Evolutionary conservation across 108 stramenopile genomes (phyloP).

Genomic region (Schizochytrium sp.): DNA sequence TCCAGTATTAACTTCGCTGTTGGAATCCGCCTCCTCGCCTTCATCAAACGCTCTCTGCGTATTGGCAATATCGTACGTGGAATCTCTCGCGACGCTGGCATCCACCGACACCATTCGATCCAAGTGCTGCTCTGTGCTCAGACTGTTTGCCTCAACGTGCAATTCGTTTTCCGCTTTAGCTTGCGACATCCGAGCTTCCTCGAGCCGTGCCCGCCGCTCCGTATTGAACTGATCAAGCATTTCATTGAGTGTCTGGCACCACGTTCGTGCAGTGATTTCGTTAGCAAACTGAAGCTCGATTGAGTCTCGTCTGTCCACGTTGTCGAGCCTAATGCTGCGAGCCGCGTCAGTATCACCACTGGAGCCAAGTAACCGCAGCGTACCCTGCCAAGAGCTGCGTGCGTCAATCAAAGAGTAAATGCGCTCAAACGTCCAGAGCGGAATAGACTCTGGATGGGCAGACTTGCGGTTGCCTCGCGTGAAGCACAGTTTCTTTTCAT

Average conservation of each 20-base stretch:
- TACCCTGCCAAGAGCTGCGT: background rate
- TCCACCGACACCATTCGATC: no score
- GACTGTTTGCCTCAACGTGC: no score
- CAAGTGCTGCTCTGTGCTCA: no score
- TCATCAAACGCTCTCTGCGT: no score
- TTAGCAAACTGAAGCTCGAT: background rate
- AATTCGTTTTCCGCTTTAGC: no score
- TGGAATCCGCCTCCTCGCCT: no score
- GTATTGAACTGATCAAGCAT: background rate
- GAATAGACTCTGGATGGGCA: background rate
- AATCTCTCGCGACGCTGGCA: no score
- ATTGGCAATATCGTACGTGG: no score
- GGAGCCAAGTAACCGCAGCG: background rate
- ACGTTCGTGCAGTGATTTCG: background rate
- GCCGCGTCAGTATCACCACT: background rate
- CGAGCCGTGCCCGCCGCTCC: background rate
- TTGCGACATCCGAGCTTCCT: background rate
- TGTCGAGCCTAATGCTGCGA: background rate
- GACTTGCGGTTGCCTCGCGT: background rate
- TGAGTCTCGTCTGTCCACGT: background rate
- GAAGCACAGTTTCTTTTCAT: background rate
- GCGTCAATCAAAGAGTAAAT: background rate
- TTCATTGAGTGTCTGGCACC: background rate
- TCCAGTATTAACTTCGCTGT: no score
- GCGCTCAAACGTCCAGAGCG: background rate